Conservation (phyloP, 345 rosid genomes). For the Sonneratia caseolaris region DNA sequence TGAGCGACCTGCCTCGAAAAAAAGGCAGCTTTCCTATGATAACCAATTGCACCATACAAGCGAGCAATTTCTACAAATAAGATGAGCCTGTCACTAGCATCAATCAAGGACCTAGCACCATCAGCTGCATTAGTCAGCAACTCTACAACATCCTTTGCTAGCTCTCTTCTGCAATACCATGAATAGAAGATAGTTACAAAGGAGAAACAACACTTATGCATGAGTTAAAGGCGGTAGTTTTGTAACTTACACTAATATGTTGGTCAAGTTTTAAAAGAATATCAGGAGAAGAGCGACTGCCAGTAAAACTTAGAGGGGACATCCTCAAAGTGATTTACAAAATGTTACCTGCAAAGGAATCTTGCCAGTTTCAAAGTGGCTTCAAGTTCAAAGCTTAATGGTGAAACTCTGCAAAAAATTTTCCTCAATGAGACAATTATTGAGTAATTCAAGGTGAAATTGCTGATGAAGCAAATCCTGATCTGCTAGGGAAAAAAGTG, state of each 20-base stretch:
- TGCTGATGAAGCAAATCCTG: too few species aligned
- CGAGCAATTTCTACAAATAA: constrained; percentile 89
- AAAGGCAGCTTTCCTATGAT: constrained; percentile 94
- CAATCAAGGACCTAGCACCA: constrained; percentile 94
- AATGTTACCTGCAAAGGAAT: constrained; percentile 80
- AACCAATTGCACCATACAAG: constrained; percentile 80
- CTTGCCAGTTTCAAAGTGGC: constrained; percentile 51
- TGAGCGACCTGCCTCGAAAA: constrained; percentile 97
- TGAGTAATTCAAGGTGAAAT: neutral
- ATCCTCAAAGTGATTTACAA: neutral
- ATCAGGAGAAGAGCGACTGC: neutral
- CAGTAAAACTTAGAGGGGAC: neutral
- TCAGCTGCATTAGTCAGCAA: constrained; percentile 84
- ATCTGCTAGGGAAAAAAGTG: too few species aligned
- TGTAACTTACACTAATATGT: neutral
- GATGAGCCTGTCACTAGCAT: constrained; percentile 84
- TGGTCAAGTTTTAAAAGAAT: neutral
- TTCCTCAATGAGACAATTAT: constrained; percentile 4
- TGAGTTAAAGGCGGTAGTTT: neutral
- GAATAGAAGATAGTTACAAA: neutral
- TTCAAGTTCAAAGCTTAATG: constrained; percentile 50
- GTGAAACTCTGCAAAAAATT: constrained; percentile 72
- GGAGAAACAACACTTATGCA: neutral
- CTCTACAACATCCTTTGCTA: constrained; percentile 88
- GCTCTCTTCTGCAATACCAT: constrained; percentile 51